These are phyloP conservation scores for Ophiobolus disseminans DNA, from an alignment of 2,329 filamentous ascomycete species.

Conservation along the genomic window DNA sequence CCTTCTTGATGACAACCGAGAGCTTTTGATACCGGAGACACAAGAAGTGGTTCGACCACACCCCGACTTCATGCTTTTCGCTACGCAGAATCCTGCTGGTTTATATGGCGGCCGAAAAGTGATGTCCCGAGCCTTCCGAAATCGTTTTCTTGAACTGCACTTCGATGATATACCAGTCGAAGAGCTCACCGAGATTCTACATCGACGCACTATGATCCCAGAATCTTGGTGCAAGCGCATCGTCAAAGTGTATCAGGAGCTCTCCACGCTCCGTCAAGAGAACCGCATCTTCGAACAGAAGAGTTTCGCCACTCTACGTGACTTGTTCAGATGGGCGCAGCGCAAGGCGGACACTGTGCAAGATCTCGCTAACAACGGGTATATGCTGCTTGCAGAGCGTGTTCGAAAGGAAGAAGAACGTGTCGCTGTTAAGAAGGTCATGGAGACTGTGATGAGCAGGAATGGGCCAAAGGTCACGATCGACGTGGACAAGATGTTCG, in stretches of 20 bases:
- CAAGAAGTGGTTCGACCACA: conserved; percentile 93
- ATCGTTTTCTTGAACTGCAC: conserved; percentile 94
- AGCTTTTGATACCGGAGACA: conserved; percentile 94
- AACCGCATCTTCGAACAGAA: conserved; percentile 95
- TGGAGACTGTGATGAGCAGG: conserved; percentile 83
- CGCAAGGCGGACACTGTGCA: conserved; percentile 84
- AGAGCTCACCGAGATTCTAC: conserved; percentile 89
- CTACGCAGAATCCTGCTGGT: conserved; percentile 95
- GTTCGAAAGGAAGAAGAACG: conserved; percentile 92
- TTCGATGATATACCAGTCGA: conserved; percentile 98
- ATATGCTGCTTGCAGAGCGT: conserved; percentile 93
- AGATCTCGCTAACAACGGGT: conserved; percentile 88
- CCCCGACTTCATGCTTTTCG: conserved; percentile 96
- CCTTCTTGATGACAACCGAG: conserved; percentile 92
- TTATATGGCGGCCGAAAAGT: conserved; percentile 94
- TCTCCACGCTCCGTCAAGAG: conserved; percentile 88
- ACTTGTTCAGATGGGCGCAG: conserved; percentile 94
- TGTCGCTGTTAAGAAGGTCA: conserved; percentile 80
- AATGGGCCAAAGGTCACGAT: conserved; percentile 70
- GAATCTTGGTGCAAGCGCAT: conserved; percentile 92
- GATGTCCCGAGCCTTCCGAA: conserved; percentile 92
- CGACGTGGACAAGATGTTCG: conserved; percentile 76
- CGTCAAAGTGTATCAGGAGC: conserved; percentile 90
- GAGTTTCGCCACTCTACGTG: conserved; percentile 93
- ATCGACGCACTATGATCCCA: conserved; percentile 85